These are phyloP conservation scores for Cocos nucifera DNA, from an alignment of 176 grass and related monocot genomes.

Conservation along the genomic window DNA sequence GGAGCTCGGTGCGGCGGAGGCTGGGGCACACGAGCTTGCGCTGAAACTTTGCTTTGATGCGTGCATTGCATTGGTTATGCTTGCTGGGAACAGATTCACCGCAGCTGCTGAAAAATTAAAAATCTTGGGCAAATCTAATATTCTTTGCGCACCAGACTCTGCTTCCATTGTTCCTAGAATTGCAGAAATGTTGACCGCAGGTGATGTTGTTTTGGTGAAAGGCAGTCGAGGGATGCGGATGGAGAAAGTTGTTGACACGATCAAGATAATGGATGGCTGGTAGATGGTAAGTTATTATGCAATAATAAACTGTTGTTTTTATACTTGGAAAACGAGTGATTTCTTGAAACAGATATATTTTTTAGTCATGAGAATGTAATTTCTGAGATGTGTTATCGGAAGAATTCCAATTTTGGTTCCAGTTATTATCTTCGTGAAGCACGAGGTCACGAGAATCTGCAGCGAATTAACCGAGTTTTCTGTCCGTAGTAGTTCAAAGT, in stretches of 20 bases:
- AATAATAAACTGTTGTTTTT: no score
- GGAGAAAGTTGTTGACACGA: not conserved
- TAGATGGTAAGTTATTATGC: not conserved
- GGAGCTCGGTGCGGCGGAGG: not conserved
- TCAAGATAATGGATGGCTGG: not conserved
- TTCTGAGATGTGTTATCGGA: no score
- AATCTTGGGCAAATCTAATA: not conserved
- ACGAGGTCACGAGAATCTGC: no score
- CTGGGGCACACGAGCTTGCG: constrained; percentile 3
- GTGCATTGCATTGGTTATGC: not conserved
- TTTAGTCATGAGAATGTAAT: no score
- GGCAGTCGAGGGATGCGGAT: constrained; percentile 5
- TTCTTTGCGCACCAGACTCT: not conserved
- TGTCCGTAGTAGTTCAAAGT: no score
- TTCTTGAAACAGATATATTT: no score
- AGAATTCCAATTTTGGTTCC: no score
- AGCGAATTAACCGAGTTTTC: no score
- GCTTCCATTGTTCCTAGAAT: not conserved
- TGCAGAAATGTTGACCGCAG: not conserved
- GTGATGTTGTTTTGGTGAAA: constrained; percentile 4
- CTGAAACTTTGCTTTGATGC: constrained; percentile 6
- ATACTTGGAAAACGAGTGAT: no score
- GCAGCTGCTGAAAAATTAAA: constrained; percentile 1
- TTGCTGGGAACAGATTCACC: constrained; percentile 4
- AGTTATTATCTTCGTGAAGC: no score